Evolutionary conservation across 192 early-diverging fungal genomes (phyloP).

Genomic region (Podila clonocystis): DNA sequence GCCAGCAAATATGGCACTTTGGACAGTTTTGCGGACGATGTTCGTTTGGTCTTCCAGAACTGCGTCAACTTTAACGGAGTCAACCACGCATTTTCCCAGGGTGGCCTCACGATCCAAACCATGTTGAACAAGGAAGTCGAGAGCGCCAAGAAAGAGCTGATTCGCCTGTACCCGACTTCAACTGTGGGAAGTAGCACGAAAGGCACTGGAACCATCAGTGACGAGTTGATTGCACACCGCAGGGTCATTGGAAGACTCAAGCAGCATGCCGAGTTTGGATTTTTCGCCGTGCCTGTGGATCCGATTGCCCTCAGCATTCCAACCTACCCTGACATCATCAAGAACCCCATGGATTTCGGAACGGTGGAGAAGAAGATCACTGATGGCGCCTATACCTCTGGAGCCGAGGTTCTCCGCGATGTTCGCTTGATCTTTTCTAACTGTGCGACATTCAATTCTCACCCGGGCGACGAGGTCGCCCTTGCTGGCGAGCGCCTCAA

Average conservation of each 20-base stretch:
- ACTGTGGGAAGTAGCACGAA: constrained; percentile 2
- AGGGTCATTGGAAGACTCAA: constrained; percentile 43
- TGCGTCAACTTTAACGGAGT: constrained; percentile 77
- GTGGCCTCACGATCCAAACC: constrained; percentile 33
- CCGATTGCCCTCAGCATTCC: constrained; percentile 72
- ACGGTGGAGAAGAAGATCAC: constrained; percentile 61
- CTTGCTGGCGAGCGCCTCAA: constrained; percentile 68
- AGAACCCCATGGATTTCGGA: constrained; percentile 78
- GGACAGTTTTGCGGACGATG: constrained; percentile 67
- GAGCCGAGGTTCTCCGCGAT: constrained; percentile 56
- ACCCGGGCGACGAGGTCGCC: constrained; percentile 63
- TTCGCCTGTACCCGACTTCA: constrained; percentile 25
- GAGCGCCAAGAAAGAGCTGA: constrained; percentile 41
- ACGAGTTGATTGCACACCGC: constrained; percentile 32
- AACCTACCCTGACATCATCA: constrained; percentile 75
- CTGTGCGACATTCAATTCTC: constrained; percentile 76
- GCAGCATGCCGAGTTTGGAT: constrained; percentile 55
- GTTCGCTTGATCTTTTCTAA: constrained; percentile 76
- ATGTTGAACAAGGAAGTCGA: constrained; percentile 40
- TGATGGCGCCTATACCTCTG: constrained; percentile 39
- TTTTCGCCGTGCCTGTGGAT: constrained; percentile 74
- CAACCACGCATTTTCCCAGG: constrained; percentile 44
- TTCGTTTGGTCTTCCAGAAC: constrained; percentile 74
- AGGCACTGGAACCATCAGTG: constrained; percentile 10
- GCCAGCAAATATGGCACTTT: constrained; percentile 56